Base-by-base conservation (phyloP, 345 rosid species). In the Hibiscus trionum region DNA sequence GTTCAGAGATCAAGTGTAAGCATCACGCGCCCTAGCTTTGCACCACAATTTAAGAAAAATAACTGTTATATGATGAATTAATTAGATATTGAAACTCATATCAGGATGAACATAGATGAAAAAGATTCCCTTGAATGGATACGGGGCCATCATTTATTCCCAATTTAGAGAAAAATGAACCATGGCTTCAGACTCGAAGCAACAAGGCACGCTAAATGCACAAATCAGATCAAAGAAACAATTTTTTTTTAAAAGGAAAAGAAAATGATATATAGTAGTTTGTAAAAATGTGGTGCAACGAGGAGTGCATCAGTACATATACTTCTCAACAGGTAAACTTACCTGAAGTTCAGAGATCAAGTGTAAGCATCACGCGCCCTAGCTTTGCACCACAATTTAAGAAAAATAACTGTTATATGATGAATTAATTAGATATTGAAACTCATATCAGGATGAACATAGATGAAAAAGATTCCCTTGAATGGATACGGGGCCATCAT, bases 271-370 rank as follows among this genome's bases (percentile, higher is more conserved):
- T 7, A 3, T 16, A 33, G 24, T 33, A 61, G 15, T 17, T 17
- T 55, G 61, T 2, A 57, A 61, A 2, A 6, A 17, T n/a, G 37
- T 26, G 57, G 35, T 31, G 19, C 42, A 61, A 46, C 1, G 29
- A 5, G 68, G 49, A 59, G 80, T 17, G 87, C 89, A 84, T 85
- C 87, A 81, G 89, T 71, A 15, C 29, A 44, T 50, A 58, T 71
- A 64, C 46, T 79, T 80, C 17, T 85, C 87, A 59, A 85, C 91
- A 86, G 68, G 66, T 74, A 73, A 79, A 82, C 86, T 82, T 84
- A 84, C 88, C 89, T 85, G 86, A 84, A 79, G 81, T 84, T 84
- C 87, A 88, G 91, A 78, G 86, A 88, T 85, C 91, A 88, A 86
- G 91, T 86, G 91, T 88, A 21, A 66, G 37, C 86, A 85, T 85